Evolutionary conservation across 148 eudicot species (phyloP), one percentile per base, ranked within the genome.

Genomic region (Rhododendron henanense): DNA sequence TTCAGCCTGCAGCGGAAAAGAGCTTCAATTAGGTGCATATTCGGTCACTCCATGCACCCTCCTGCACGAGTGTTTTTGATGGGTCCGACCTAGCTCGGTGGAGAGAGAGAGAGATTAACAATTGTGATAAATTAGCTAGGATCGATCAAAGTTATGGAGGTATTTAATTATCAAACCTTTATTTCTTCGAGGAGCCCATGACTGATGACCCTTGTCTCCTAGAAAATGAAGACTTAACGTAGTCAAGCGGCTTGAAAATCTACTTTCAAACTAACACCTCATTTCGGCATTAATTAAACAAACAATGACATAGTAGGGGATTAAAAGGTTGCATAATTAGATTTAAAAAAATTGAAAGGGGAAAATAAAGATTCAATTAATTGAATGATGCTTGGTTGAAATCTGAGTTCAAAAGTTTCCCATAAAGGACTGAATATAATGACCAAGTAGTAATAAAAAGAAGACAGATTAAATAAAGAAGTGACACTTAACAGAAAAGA

Each of bases 111-210:
- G 53, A 48, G 53, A 48, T 51, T 13, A 50, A 50, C 15, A 50
- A 50, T 10, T 55, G 65, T 4, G n/a, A 59, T 59, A 59, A 18
- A 59, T 59, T 19, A 28, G 31, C 31, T 28, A 59, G n/a, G n/a
- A 21, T 59, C 25, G 61, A 55, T 16, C 61, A 16, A 16, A 5
- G 65, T 59, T 1, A 59, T 59, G 3, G 75, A 35, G 86, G 86
- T n/a, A 57, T 51, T 74, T 53, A 15, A 55, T 55, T 55, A 45
- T 81, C 78, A 71, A 80, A 80, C 61, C 81, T 23, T 78, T 73
- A 81, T 41, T 53, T 61, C 83, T 88, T 88, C 82, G 89, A 85
- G 89, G 89, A 85, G 89, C 83, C 89, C 89, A 85, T 88, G 57
- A 57, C 85, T 73, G 55, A 21, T 19, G 65, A 59, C 73, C 15